A percentile compares a stretch with the other conserved stretches of the same genome.
Conservation (phyloP, 1,284 basidiomycete species). For the Ceratobasidium papillatum region DNA sequence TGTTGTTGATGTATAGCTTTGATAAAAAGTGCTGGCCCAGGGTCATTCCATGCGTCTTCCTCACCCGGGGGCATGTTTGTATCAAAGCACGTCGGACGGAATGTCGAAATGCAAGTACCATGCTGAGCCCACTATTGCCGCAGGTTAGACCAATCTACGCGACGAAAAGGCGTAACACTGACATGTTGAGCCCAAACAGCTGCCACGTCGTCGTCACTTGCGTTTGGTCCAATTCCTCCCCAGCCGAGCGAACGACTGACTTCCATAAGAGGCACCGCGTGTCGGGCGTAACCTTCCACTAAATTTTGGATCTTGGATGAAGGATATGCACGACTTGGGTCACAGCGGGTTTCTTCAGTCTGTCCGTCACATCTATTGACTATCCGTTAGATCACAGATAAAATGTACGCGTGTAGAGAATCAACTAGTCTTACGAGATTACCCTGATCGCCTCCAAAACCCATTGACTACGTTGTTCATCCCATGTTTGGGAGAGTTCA, state of each 20-base stretch:
- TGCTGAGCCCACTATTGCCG: background rate
- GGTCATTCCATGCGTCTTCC: slow-evolving; percentile 32
- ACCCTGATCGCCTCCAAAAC: background rate
- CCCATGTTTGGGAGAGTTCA: slow-evolving; percentile 8
- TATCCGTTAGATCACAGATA: background rate
- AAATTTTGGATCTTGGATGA: background rate
- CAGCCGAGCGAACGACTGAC: slow-evolving; percentile 10
- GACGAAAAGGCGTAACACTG: background rate
- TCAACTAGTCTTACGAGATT: background rate
- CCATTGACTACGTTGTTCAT: slow-evolving; percentile 14
- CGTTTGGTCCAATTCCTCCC: slow-evolving; percentile 6
- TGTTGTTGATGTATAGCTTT: slow-evolving; percentile 8
- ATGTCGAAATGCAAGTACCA: slow-evolving; percentile 30
- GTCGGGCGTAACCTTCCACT: slow-evolving; percentile 25
- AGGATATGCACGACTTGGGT: background rate
- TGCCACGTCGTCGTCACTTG: slow-evolving; percentile 22
- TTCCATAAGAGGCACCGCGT: background rate
- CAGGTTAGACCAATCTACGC: background rate
- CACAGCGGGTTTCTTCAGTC: background rate
- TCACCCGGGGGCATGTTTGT: slow-evolving; percentile 22
- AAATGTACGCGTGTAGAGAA: background rate
- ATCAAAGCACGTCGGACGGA: slow-evolving; percentile 3
- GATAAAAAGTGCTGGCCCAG: slow-evolving; percentile 25
- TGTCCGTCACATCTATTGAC: background rate
- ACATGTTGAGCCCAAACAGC: slow-evolving; percentile 20